These are phyloP conservation scores for Epichloe scottii DNA, from an alignment of 2,329 filamentous ascomycete genomes.

Conservation along the genomic window DNA sequence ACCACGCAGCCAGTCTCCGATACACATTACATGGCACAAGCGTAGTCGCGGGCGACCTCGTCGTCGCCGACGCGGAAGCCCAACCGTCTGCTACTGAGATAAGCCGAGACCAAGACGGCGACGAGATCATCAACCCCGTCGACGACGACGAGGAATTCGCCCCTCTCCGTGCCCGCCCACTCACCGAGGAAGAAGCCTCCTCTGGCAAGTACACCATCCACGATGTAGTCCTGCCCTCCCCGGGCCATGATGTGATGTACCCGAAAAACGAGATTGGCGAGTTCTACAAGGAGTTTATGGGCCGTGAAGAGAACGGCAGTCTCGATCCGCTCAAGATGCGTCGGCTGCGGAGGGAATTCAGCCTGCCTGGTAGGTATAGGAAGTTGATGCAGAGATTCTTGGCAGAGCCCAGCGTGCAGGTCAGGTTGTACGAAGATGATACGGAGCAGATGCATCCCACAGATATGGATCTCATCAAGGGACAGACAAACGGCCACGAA, in stretches of 20 bases:
- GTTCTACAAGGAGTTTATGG: slow-evolving; percentile 84
- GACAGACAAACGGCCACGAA: slow-evolving; percentile 10
- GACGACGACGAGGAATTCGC: slow-evolving; percentile 28
- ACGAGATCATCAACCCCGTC: slow-evolving; percentile 29
- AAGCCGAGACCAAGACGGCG: slow-evolving; percentile 49
- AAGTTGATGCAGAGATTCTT: slow-evolving; percentile 67
- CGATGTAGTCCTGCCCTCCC: slow-evolving; percentile 84
- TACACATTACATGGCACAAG: slow-evolving; percentile 60
- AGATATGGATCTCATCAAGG: slow-evolving; percentile 59
- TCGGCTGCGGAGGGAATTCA: slow-evolving; percentile 73
- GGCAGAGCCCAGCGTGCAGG: slow-evolving; percentile 50
- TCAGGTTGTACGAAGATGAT: slow-evolving; percentile 56
- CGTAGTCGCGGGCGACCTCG: slow-evolving; percentile 76
- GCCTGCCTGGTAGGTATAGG: slow-evolving; percentile 77
- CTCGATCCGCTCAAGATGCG: slow-evolving; percentile 83
- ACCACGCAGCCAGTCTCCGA: slow-evolving; percentile 67
- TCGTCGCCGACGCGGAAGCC: slow-evolving; percentile 38
- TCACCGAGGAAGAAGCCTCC: slow-evolving; percentile 66
- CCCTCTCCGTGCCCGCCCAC: slow-evolving; percentile 49
- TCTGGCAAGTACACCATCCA: slow-evolving; percentile 70
- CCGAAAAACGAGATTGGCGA: slow-evolving; percentile 71
- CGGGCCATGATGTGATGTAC: slow-evolving; percentile 81
- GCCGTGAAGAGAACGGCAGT: slow-evolving; percentile 57
- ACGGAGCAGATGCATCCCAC: slow-evolving; percentile 82
- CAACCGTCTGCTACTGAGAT: slow-evolving; percentile 14